phyloP scores from a whole-genome alignment of 2,329 filamentous ascomycete genomes.

The Dendryphion nanum region DNA sequence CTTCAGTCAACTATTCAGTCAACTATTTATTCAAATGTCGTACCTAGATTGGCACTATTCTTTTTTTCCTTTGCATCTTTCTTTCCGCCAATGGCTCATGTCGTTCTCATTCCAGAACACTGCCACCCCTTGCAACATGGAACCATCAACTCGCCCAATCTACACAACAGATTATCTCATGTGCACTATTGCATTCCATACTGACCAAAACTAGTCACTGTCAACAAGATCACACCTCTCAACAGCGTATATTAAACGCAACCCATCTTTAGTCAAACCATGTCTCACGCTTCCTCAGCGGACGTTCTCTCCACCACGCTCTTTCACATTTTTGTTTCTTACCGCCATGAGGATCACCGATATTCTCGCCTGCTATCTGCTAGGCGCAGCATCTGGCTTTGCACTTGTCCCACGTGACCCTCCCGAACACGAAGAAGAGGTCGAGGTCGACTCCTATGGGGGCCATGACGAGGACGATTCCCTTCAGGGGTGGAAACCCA shows the following conservation, averaged over 20 bases:
- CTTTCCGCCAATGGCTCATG: no score
- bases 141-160: no score
- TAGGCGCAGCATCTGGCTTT: conserved; percentile 19
- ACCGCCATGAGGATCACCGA: conserved; percentile 22
- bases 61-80: no score
- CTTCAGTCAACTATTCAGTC: no score
- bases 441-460: conserved; percentile 1
- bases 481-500: conserved; percentile 17
- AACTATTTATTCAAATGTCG: no score
- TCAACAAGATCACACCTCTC: conserved; percentile 26
- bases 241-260: conserved; percentile 25
- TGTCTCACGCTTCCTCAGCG: conserved; percentile 16
- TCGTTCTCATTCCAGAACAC: no score
- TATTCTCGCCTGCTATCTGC: conserved; percentile 10
- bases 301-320: conserved; percentile 17
- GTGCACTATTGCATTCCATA: conserved; percentile 19
- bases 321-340: conserved; percentile 16
- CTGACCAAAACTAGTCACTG: conserved; percentile 6
- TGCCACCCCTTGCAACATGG: conserved; percentile 1
- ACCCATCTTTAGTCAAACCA: conserved; percentile 15
- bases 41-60: no score
- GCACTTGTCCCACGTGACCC: conserved; percentile 6
- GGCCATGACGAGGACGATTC: conserved; percentile 1
- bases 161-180: no score
- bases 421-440: conserved; percentile 2